Percentiles rank a stretch among this genome's conserved stretches.
Conservation (phyloP, 495 filamentous ascomycete species). For the Mytilinidion resinicola region DNA sequence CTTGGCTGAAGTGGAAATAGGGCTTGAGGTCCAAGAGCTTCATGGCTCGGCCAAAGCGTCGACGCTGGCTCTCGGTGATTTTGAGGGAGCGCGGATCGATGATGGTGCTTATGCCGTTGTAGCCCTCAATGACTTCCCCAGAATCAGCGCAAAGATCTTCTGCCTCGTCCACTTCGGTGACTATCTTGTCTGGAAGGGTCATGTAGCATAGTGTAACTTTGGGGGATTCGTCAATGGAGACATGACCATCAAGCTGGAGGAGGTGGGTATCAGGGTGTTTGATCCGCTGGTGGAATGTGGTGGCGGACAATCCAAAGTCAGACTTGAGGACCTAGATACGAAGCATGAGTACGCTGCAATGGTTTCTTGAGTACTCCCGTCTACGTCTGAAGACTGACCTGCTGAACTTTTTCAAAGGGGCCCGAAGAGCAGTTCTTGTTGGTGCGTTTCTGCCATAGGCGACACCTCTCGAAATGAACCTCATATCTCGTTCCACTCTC, state of each 20-base stretch:
- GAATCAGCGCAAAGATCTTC: background rate
- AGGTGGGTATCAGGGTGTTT: background rate
- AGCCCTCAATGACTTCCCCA: background rate
- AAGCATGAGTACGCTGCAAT: no score
- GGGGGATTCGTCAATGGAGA: background rate
- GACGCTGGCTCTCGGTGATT: slow-evolving; percentile 1
- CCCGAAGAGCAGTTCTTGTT: no score
- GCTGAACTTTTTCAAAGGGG: no score
- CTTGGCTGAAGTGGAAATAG: slow-evolving; percentile 11
- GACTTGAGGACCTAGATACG: background rate
- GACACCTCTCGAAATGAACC: background rate
- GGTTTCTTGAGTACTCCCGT: no score
- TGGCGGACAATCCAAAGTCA: background rate
- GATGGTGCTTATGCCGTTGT: background rate
- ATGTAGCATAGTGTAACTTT: background rate
- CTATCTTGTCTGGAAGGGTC: background rate
- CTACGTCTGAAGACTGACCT: no score
- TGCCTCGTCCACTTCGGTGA: background rate
- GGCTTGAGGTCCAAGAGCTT: slow-evolving; percentile 9
- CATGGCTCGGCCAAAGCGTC: slow-evolving; percentile 12
- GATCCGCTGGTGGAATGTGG: background rate
- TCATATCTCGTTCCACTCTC: background rate
- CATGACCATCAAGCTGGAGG: background rate
- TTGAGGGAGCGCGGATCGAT: background rate
- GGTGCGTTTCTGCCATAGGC: no score